Conservation (phyloP, 2,329 filamentous ascomycete genomes). For the Penicillium rolfsii region DNA sequence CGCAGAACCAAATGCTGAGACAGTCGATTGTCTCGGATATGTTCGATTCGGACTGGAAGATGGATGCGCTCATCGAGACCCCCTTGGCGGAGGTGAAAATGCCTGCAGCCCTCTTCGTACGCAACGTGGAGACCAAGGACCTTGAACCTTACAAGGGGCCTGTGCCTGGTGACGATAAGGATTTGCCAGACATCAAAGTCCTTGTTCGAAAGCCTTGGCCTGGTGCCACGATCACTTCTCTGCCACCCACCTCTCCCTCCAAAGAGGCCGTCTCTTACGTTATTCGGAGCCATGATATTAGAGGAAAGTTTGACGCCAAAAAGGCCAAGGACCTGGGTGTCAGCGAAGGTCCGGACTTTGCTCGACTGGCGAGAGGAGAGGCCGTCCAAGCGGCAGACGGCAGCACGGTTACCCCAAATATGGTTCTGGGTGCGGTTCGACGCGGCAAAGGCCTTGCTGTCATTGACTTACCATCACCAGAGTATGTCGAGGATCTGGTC, state of each 20-base stretch:
- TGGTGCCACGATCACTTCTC: slow-evolving; percentile 61
- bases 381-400: slow-evolving; percentile 68
- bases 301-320: slow-evolving; percentile 76
- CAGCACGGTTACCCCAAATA: slow-evolving; percentile 74
- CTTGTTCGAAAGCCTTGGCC: slow-evolving; percentile 80
- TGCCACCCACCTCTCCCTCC: slow-evolving; percentile 71
- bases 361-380: slow-evolving; percentile 63
- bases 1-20: slow-evolving; percentile 56
- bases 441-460: slow-evolving; percentile 76
- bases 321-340: slow-evolving; percentile 70
- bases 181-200: slow-evolving; percentile 68
- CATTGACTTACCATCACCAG: slow-evolving; percentile 72
- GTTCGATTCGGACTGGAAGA: slow-evolving; percentile 76
- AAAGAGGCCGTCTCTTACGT: slow-evolving; percentile 81
- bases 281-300: slow-evolving; percentile 71
- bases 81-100: slow-evolving; percentile 68
- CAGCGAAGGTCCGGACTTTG: slow-evolving; percentile 60
- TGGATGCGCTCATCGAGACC: slow-evolving; percentile 70
- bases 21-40: slow-evolving; percentile 70
- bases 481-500: slow-evolving; percentile 72
- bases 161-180: slow-evolving; percentile 54
- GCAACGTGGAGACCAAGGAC: slow-evolving; percentile 62
- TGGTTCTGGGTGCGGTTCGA: slow-evolving; percentile 73
- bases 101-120: slow-evolving; percentile 71
- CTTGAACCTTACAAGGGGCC: slow-evolving; percentile 73